Evolutionary conservation across 495 filamentous ascomycete species (phyloP).

Genomic region (Xylaria acuta): DNA sequence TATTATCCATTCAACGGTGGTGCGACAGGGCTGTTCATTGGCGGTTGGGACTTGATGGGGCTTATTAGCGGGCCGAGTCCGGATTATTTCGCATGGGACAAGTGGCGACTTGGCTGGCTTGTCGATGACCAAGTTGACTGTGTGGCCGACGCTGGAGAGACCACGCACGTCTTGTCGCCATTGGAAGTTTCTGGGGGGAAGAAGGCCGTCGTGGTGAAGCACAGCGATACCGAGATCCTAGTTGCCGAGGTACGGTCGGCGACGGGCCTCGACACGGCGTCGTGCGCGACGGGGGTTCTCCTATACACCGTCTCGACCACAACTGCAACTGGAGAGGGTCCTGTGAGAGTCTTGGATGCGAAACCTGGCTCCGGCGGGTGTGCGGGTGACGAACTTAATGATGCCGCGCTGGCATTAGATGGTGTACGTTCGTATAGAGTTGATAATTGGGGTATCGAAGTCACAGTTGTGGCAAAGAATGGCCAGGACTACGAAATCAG

Average conservation of each 20-base stretch:
- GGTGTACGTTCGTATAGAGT: conserved; percentile 20
- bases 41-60: conserved; percentile 46
- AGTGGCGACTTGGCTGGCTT: conserved; percentile 44
- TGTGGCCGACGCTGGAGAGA: conserved; percentile 27
- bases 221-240: conserved; percentile 22
- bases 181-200: conserved; percentile 28
- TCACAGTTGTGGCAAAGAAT: conserved; percentile 14
- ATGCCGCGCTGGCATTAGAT: conserved; percentile 18
- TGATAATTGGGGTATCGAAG: conserved; percentile 22
- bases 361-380: conserved; percentile 27
- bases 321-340: conserved; percentile 23
- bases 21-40: conserved; percentile 38
- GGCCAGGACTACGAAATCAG: conserved; percentile 21
- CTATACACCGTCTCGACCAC: conserved; percentile 31
- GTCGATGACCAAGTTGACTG: conserved; percentile 39
- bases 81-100: conserved; percentile 46
- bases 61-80: conserved; percentile 43
- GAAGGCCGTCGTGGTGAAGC: conserved; percentile 31
- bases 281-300: conserved; percentile 29
- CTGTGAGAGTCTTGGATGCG: conserved; percentile 29
- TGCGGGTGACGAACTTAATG: conserved; percentile 28
- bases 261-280: conserved; percentile 17
- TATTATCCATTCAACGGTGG: conserved; percentile 39
- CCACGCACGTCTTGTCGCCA: conserved; percentile 36
- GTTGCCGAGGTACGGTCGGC: conserved; percentile 30